Base-by-base conservation (phyloP, 2,329 filamentous ascomycete species). In the Rutstroemia sp. region DNA sequence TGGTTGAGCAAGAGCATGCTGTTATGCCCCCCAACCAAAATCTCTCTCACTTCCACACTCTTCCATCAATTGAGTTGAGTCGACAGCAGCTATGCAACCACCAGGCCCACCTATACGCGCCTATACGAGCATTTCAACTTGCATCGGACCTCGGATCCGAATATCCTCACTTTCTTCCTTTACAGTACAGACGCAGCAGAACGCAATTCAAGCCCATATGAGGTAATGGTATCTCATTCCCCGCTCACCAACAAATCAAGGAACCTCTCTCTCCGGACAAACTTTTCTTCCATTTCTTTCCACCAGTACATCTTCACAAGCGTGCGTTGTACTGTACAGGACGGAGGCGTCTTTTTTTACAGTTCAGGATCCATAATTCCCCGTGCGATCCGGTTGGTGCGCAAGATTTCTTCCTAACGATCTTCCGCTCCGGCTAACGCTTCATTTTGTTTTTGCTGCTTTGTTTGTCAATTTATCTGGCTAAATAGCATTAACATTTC, bases 311-410 rank as follows among this genome's bases (percentile, higher is more conserved):
- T 51, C 19, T 34, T 34, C 10, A 10, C 7, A 34, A 4, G 30
- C 30, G 30, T 34, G 30, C 12, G 30, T 34, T 34, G 30, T 34
- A 34, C 30, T 8, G 27, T 27, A 8, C 25, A 27, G 25, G 25
- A 7, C 25, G 25, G 25, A 27, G 25, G 25, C 25, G 5, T 23
- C 3, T 3, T 23, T 23, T 23, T 30, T 30, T 30, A 12, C 27
- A 34, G 10, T 12, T 34, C 30, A 12, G 30, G 30, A 10, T 34
- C 2, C 21, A 4, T 42, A 16, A 17, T 30, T 54, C 34, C 34
- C n/a, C 19, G 44, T 38, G 48, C 41, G 27, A 42, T 54, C 52
- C 45, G 52, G 45, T 54, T 54, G 44, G 52, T 34, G 52, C 52
- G 52, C 51, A 54, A 54, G 44, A 54, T 30, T 17, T 41, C 3